A percentile compares a stretch with the other conserved stretches of the same genome.
Conservation (phyloP, 345 rosid species). For the Clarkia xantiana region DNA sequence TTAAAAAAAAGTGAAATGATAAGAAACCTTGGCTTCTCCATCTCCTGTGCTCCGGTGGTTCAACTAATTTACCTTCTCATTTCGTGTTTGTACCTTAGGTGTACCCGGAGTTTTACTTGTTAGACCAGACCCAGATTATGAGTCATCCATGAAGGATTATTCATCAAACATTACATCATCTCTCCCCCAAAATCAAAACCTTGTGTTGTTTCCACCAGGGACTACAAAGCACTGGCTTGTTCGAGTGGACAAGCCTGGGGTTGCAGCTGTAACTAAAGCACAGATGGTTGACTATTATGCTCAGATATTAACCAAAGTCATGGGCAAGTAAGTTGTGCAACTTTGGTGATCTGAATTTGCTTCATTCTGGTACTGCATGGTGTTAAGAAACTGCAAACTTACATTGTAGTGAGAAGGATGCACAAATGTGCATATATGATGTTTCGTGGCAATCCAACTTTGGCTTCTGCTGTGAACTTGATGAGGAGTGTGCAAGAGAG, state of each 20-base stretch:
- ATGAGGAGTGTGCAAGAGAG: slow-evolving; percentile 52
- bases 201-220: slow-evolving; percentile 41
- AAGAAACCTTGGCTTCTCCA: no score
- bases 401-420: slow-evolving; percentile 58
- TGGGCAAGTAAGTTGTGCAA: slow-evolving; percentile 47
- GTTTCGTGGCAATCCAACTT: slow-evolving; percentile 66
- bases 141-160: slow-evolving; percentile 31
- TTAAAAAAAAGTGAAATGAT: no score
- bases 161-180: slow-evolving; percentile 9
- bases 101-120: slow-evolving; percentile 59
- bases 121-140: slow-evolving; percentile 39
- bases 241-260: slow-evolving; percentile 52
- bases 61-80: no score
- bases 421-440: slow-evolving; percentile 87
- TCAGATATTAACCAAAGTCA: slow-evolving; percentile 52
- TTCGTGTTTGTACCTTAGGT: slow-evolving; percentile 24
- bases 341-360: no score
- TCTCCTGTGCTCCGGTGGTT: no score
- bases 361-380: no score
- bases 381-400: not conserved
- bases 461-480: slow-evolving; percentile 80
- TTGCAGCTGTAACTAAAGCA: slow-evolving; percentile 71
- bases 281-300: slow-evolving; percentile 86
- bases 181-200: slow-evolving; percentile 13
- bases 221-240: slow-evolving; percentile 66